Evolutionary conservation across 768 basidiomycete species (phyloP).

Genomic region (Scleroderma bovista): DNA sequence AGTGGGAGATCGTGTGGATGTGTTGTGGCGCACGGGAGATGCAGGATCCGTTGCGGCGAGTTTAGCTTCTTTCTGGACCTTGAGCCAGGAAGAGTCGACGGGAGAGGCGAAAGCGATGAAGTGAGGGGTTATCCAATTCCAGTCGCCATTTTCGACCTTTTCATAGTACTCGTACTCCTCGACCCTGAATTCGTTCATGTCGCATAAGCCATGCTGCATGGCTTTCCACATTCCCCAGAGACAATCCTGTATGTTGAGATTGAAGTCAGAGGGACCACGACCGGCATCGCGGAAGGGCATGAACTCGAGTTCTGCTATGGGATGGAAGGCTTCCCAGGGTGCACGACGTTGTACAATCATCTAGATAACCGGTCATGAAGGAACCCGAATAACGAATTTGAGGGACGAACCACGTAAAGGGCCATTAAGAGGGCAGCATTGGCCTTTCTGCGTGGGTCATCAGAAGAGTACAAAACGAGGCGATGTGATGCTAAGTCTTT

Average conservation of each 20-base stretch:
- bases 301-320: constrained; percentile 87
- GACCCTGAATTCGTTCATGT: constrained; percentile 90
- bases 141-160: constrained; percentile 92
- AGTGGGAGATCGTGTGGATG: constrained; percentile 21
- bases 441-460: constrained; percentile 81
- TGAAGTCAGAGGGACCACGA: constrained; percentile 87
- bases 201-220: constrained; percentile 87
- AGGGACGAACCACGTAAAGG: constrained; percentile 74
- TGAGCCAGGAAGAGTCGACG: constrained; percentile 75
- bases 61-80: constrained; percentile 63
- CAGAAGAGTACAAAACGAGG: constrained; percentile 83
- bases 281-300: constrained; percentile 97
- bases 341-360: constrained; percentile 88
- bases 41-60: constrained; percentile 26
- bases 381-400: constrained; percentile 3
- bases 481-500: constrained; percentile 65
- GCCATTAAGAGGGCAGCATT: constrained; percentile 95
- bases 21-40: constrained; percentile 25
- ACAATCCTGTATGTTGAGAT: constrained; percentile 89
- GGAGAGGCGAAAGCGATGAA: constrained; percentile 96
- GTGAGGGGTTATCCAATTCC: constrained; percentile 91
- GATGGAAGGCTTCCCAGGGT: constrained; percentile 94
- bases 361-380: constrained; percentile 37
- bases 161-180: constrained; percentile 94
- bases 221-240: constrained; percentile 85